These are phyloP conservation scores for Sugiyamaella americana DNA, from an alignment of 805 yeast species.

Conservation along the genomic window DNA sequence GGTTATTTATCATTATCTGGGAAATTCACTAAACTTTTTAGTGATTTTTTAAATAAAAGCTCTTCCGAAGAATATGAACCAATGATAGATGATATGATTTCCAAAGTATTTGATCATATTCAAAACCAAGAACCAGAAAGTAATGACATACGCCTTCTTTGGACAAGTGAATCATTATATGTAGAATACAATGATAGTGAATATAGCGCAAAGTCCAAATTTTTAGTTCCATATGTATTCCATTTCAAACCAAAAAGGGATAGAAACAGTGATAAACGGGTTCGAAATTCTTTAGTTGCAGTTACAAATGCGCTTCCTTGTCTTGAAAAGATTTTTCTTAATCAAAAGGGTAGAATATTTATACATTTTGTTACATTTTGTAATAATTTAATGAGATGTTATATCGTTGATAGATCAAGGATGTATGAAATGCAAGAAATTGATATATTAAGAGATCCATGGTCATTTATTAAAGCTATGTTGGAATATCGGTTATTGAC, in stretches of 20 bases:
- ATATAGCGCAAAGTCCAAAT: neutral
- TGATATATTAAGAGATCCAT: neutral
- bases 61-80: too few species aligned
- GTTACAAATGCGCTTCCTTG: neutral
- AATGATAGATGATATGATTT: too few species aligned
- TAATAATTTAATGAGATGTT: neutral
- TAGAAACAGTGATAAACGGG: neutral
- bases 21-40: too few species aligned
- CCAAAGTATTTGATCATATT: neutral
- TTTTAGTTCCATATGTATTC: neutral
- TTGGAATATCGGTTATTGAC: neutral
- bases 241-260: neutral
- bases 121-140: neutral
- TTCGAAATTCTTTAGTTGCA: neutral
- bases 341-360: neutral
- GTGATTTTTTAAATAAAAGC: too few species aligned
- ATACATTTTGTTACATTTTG: neutral
- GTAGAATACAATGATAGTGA: neutral
- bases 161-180: neutral
- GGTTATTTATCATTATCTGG: too few species aligned
- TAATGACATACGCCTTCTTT: neutral
- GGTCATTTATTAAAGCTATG: neutral
- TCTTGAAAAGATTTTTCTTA: neutral
- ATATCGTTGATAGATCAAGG: neutral
- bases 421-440: neutral